A percentile compares a stretch with the other conserved stretches of the same genome.
Conservation (phyloP, 2,329 filamentous ascomycete species). For the Hawksworthiomyces lignivorus region DNA sequence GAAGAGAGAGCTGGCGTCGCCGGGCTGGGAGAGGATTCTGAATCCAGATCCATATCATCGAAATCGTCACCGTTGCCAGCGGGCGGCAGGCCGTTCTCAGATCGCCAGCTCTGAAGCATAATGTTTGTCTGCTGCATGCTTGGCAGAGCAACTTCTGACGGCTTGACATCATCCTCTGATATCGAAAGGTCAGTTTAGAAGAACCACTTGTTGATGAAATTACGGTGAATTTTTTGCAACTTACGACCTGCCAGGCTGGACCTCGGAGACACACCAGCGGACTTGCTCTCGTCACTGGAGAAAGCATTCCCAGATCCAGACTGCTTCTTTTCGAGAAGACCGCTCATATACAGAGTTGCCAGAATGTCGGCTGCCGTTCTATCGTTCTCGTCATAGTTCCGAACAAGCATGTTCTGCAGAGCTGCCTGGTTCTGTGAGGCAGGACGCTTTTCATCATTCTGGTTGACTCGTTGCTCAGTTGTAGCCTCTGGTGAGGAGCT, state of each 20-base stretch:
- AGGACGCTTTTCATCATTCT: no score
- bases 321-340: constrained; percentile 1
- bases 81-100: constrained; percentile 2
- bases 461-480: no score
- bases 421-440: constrained; percentile 3
- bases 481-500: no score
- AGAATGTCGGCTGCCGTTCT: constrained; percentile 12
- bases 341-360: constrained; percentile 10
- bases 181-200: background rate
- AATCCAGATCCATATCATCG: background rate
- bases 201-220: no score
- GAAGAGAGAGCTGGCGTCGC: constrained; percentile 8
- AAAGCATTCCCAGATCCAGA: no score
- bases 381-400: constrained; percentile 12
- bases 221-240: no score
- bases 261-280: constrained; percentile 1
- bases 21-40: background rate
- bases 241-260: no score
- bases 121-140: constrained; percentile 15
- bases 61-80: background rate
- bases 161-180: background rate
- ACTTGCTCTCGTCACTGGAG: no score
- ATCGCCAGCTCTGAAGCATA: constrained; percentile 14
- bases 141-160: constrained; percentile 8
- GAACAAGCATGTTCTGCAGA: constrained; percentile 4